Conservation (phyloP, 1,284 basidiomycete species). For the Filobasidium uniguttulatum region DNA sequence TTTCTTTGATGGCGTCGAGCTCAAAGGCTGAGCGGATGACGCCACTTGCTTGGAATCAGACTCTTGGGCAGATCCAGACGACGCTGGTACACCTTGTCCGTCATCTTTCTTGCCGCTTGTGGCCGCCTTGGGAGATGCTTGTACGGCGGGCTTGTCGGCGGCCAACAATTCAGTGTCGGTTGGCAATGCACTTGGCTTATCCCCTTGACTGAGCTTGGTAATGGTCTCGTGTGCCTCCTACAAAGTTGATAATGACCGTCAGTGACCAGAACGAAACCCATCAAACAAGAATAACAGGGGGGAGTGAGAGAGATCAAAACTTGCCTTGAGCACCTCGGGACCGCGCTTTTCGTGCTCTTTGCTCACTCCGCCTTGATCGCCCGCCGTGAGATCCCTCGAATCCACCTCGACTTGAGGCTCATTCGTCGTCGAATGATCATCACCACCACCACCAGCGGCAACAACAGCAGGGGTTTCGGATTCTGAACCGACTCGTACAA, state of each 20-base stretch:
- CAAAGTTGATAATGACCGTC: neutral
- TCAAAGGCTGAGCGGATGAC: too few species aligned
- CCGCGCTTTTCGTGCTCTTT: slow-evolving; percentile 17
- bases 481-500: slow-evolving; percentile 32
- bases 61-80: too few species aligned
- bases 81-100: too few species aligned
- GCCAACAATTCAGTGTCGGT: slow-evolving; percentile 1
- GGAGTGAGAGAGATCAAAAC: neutral
- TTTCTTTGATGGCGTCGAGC: too few species aligned
- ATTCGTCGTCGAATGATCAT: slow-evolving; percentile 20
- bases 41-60: too few species aligned
- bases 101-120: too few species aligned
- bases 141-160: slow-evolving; percentile 8
- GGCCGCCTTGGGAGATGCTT: neutral
- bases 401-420: slow-evolving; percentile 36
- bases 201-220: slow-evolving; percentile 5
- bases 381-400: slow-evolving; percentile 40
- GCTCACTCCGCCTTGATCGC: slow-evolving; percentile 36
- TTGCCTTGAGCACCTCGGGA: slow-evolving; percentile 22
- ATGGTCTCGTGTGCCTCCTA: slow-evolving; percentile 4
- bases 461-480: slow-evolving; percentile 16
- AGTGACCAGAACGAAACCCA: too few species aligned
- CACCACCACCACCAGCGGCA: too few species aligned
- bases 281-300: neutral
- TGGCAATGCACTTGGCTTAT: slow-evolving; percentile 8